phyloP scores from a whole-genome alignment of 1,139 yeast genomes.

The Magnusiomyces ingens region DNA sequence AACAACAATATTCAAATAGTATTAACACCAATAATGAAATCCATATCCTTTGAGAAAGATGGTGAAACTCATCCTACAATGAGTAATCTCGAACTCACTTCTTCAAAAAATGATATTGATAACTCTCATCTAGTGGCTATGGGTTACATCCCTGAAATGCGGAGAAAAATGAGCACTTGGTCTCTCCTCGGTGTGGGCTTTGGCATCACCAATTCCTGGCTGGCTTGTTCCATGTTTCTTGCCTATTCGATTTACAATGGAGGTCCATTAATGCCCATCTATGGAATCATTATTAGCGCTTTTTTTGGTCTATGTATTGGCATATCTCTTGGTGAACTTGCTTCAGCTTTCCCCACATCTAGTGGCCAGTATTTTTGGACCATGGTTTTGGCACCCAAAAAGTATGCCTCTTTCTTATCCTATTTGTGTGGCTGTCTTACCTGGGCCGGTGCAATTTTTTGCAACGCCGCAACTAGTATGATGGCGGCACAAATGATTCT shows the following conservation, averaged over 20 bases:
- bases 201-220: slow-evolving; percentile 49
- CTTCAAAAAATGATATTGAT: neutral
- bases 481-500: slow-evolving; percentile 44
- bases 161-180: slow-evolving; percentile 47
- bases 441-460: slow-evolving; percentile 53
- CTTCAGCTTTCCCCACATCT: slow-evolving; percentile 49
- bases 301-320: slow-evolving; percentile 42
- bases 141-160: slow-evolving; percentile 35
- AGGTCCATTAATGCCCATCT: slow-evolving; percentile 44
- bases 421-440: slow-evolving; percentile 51
- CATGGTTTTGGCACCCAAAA: slow-evolving; percentile 46
- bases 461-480: slow-evolving; percentile 49
- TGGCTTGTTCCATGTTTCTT: slow-evolving; percentile 46
- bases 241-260: slow-evolving; percentile 45
- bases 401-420: slow-evolving; percentile 42
- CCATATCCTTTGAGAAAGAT: too few species aligned
- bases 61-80: too few species aligned
- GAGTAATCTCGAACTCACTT: too few species aligned
- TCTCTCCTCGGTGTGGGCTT: slow-evolving; percentile 48
- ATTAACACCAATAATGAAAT: too few species aligned
- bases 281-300: slow-evolving; percentile 47
- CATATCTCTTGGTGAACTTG: slow-evolving; percentile 44
- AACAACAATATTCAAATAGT: too few species aligned
- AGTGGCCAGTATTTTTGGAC: slow-evolving; percentile 62
- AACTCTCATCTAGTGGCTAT: slow-evolving; percentile 19